Evolutionary conservation across 352 stramenopile species (phyloP).

Genomic region (Pythium periplocum): DNA sequence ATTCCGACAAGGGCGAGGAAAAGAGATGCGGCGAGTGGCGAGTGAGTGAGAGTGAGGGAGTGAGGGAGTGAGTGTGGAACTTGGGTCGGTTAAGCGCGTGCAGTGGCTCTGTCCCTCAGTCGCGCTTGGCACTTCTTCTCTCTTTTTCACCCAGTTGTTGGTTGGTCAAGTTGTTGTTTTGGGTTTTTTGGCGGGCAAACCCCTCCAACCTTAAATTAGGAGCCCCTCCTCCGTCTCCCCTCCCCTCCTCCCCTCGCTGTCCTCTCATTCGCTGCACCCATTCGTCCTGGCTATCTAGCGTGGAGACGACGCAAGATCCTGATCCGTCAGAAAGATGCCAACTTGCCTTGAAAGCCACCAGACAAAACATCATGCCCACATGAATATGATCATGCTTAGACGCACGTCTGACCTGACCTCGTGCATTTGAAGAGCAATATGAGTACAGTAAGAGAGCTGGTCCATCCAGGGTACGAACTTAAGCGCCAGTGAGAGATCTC

Average conservation of each 20-base stretch:
- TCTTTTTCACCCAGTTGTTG: constrained; percentile 5
- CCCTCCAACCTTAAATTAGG: constrained; percentile 31
- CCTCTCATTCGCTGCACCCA: not conserved
- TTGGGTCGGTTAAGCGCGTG: not conserved
- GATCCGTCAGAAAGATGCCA: no score
- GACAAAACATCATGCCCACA: not conserved
- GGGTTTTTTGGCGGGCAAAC: constrained; percentile 21
- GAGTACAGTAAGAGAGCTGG: no score
- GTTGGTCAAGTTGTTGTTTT: constrained; percentile 15
- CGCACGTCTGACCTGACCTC: not conserved
- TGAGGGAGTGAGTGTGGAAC: not conserved
- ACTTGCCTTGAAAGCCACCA: not conserved
- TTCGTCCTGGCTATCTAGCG: not conserved
- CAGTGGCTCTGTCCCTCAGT: constrained; percentile 15
- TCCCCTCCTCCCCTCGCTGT: not conserved
- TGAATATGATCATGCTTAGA: not conserved
- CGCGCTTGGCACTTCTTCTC: constrained; percentile 9
- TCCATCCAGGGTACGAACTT: no score
- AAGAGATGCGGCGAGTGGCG: no score
- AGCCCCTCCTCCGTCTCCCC: constrained; percentile 6
- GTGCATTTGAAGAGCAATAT: no score
- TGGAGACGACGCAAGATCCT: not conserved
- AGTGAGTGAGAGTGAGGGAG: not conserved
- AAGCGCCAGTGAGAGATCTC: no score
- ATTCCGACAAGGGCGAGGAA: no score